These are phyloP conservation scores for Leucocoprinus leucothites DNA, from an alignment of 768 basidiomycete genomes.

Conservation along the genomic window DNA sequence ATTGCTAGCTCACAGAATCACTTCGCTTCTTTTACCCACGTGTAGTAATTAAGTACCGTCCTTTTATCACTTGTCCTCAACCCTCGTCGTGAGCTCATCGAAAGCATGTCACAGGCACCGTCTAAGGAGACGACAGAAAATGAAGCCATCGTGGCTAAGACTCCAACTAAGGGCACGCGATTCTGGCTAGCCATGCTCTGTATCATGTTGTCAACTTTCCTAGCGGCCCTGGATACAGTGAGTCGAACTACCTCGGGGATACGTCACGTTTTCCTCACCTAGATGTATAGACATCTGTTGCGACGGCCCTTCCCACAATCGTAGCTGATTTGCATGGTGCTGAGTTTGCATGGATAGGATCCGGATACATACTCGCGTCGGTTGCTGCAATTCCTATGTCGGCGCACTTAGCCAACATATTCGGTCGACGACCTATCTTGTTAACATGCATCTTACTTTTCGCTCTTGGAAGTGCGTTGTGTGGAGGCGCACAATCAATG, in stretches of 20 bases:
- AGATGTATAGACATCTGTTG: slow-evolving; percentile 16
- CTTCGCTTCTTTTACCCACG: too few species aligned
- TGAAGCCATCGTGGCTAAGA: neutral
- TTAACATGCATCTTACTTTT: slow-evolving; percentile 32
- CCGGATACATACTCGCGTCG: slow-evolving; percentile 38
- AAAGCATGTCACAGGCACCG: neutral
- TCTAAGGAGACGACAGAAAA: neutral
- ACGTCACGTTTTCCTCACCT: neutral
- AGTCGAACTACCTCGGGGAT: neutral
- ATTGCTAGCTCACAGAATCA: too few species aligned
- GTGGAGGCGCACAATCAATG: slow-evolving; percentile 39
- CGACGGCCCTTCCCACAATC: slow-evolving; percentile 25
- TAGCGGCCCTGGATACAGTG: slow-evolving; percentile 1
- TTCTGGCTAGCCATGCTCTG: slow-evolving; percentile 1
- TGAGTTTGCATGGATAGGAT: slow-evolving; percentile 43
- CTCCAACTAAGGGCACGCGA: neutral
- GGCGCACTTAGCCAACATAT: slow-evolving; percentile 26
- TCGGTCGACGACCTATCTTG: slow-evolving; percentile 36
- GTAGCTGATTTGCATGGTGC: slow-evolving; percentile 27
- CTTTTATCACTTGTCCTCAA: too few species aligned
- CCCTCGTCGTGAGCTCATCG: neutral
- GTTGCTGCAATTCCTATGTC: slow-evolving; percentile 36
- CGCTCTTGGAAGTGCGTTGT: slow-evolving; percentile 41
- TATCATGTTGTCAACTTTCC: neutral
- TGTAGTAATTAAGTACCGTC: too few species aligned